These are phyloP conservation scores for Mallotus repandus DNA, from an alignment of 441 rosid genomes.

Conservation along the genomic window DNA sequence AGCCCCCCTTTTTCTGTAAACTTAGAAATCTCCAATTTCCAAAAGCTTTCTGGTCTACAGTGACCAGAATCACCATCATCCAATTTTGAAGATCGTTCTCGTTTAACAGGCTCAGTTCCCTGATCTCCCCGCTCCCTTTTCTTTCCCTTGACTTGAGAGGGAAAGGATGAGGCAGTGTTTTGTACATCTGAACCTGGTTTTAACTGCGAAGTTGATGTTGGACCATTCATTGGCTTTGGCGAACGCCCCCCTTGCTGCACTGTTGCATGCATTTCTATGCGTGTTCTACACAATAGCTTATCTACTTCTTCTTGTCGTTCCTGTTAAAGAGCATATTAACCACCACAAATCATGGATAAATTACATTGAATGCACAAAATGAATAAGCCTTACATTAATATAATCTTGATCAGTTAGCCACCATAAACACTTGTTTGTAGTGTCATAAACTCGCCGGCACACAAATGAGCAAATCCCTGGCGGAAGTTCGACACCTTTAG, in stretches of 20 bases:
- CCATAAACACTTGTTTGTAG: slow-evolving; percentile 69
- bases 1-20: slow-evolving; percentile 82
- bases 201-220: slow-evolving; percentile 61
- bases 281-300: slow-evolving; percentile 63
- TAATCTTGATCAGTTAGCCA: slow-evolving; percentile 94
- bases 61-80: slow-evolving; percentile 67
- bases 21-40: slow-evolving; percentile 72
- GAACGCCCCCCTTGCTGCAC: slow-evolving; percentile 81
- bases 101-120: slow-evolving; percentile 63
- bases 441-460: slow-evolving; percentile 85
- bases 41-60: slow-evolving; percentile 48
- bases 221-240: slow-evolving; percentile 79
- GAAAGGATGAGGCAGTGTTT: slow-evolving; percentile 49
- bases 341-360: not conserved
- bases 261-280: slow-evolving; percentile 75
- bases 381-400: slow-evolving; percentile 57
- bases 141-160: slow-evolving; percentile 86
- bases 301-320: slow-evolving; percentile 87
- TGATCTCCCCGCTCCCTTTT: slow-evolving; percentile 93
- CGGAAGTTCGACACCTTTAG: slow-evolving; percentile 73
- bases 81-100: slow-evolving; percentile 57
- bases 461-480: slow-evolving; percentile 78
- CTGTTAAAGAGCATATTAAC: slow-evolving; percentile 34
- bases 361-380: not conserved
- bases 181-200: slow-evolving; percentile 66